Percentiles rank a stretch among this genome's conserved stretches.
phyloP scores from a whole-genome alignment of 257 asterid species.

The Nicotiana attenuata region DNA sequence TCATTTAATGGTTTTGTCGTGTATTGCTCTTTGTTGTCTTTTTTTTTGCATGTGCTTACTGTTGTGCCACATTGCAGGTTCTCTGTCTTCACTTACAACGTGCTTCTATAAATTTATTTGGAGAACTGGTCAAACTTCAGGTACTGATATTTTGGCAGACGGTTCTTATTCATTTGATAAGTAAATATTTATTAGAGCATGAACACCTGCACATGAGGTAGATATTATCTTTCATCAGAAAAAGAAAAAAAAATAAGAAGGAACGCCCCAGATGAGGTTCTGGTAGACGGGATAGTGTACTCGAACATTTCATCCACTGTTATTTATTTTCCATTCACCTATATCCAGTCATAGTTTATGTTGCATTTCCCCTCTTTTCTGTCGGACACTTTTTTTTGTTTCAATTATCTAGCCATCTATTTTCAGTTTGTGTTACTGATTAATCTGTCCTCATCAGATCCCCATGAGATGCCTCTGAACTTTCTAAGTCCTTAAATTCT shows the following conservation, averaged over 20 bases:
- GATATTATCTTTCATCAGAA: neutral
- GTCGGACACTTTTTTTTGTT: neutral
- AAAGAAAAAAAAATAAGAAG: neutral
- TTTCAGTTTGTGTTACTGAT: neutral
- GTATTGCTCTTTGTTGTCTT: neutral
- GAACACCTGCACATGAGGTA: neutral
- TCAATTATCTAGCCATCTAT: neutral
- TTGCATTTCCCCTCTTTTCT: neutral
- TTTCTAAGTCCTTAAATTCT: neutral
- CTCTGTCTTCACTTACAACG: constrained; percentile 89
- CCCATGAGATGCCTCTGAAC: neutral
- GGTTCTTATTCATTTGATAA: neutral
- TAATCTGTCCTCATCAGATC: neutral
- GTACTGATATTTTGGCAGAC: constrained; percentile 22
- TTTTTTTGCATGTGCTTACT: neutral
- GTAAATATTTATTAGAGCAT: neutral
- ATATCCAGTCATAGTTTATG: neutral
- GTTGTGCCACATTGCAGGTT: constrained; percentile 44
- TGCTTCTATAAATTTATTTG: constrained; percentile 68
- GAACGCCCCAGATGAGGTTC: neutral
- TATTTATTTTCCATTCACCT: neutral
- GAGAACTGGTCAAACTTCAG: constrained; percentile 68
- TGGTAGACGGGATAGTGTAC: neutral
- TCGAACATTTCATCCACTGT: neutral
- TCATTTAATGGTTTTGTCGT: neutral